Conservation (phyloP, 2,329 filamentous ascomycete species). For the Coniochaeta hoffmannii region DNA sequence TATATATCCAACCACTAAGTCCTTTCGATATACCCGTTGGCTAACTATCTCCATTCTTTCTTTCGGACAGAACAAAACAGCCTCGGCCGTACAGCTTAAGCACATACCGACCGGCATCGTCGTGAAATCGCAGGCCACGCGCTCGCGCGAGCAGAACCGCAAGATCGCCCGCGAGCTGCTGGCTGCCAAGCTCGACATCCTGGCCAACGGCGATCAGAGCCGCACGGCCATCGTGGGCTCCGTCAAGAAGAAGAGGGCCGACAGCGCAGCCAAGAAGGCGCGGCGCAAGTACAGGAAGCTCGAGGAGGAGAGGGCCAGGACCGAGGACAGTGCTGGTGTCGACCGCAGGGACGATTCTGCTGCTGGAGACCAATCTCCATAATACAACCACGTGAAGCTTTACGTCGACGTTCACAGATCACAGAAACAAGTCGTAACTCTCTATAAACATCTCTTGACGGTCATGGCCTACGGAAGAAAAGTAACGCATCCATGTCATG, state of each 20-base stretch:
- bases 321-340: neutral
- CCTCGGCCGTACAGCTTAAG: slow-evolving; percentile 85
- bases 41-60: slow-evolving; percentile 3
- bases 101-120: slow-evolving; percentile 88
- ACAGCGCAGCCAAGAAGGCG: slow-evolving; percentile 74
- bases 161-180: slow-evolving; percentile 75
- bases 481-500: slow-evolving; percentile 1
- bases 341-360: neutral
- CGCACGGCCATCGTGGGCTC: slow-evolving; percentile 57
- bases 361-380: neutral
- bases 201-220: slow-evolving; percentile 63
- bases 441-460: slow-evolving; percentile 1
- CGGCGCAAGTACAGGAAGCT: slow-evolving; percentile 68
- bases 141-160: slow-evolving; percentile 79
- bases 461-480: slow-evolving; percentile 1
- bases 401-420: neutral
- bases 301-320: slow-evolving; percentile 34
- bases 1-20: neutral
- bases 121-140: slow-evolving; percentile 87
- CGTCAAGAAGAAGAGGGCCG: slow-evolving; percentile 59
- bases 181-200: slow-evolving; percentile 65
- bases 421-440: neutral
- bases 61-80: slow-evolving; percentile 81
- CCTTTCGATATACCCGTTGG: neutral
- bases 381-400: neutral